Conservation (phyloP, 2,329 filamentous ascomycete genomes). For the Fusarium acutatum region DNA sequence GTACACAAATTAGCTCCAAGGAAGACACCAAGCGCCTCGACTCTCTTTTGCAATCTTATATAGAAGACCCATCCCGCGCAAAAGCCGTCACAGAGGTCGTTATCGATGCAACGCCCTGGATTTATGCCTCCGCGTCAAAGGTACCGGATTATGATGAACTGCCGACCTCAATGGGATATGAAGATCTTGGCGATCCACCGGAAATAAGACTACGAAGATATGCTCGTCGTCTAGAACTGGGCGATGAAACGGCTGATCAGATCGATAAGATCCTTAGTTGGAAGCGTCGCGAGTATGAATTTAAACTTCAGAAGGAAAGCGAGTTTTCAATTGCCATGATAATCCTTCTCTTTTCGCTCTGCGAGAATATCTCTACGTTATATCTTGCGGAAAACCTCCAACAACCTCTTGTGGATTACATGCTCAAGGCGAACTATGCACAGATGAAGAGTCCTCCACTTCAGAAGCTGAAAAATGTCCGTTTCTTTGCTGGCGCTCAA, state of each 20-base stretch:
- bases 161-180: not conserved
- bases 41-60: not conserved
- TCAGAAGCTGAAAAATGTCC: not conserved
- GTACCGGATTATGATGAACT: not conserved
- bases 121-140: not conserved
- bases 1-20: not conserved
- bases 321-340: not conserved
- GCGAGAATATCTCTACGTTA: not conserved
- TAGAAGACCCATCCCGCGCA: not conserved
- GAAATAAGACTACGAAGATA: not conserved
- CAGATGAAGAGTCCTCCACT: not conserved
- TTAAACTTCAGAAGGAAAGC: not conserved
- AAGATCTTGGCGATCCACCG: accelerated
- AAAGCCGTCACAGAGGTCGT: not conserved
- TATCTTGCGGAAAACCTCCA: not conserved
- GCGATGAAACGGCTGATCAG: not conserved
- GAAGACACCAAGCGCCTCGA: not conserved
- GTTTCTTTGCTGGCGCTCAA: not conserved
- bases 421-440: not conserved
- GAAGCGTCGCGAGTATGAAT: not conserved
- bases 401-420: not conserved
- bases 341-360: not conserved
- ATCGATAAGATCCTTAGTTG: not conserved
- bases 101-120: not conserved
- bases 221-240: not conserved